Evolutionary conservation across 768 basidiomycete genomes (phyloP).

Genomic region (Russula compacta): DNA sequence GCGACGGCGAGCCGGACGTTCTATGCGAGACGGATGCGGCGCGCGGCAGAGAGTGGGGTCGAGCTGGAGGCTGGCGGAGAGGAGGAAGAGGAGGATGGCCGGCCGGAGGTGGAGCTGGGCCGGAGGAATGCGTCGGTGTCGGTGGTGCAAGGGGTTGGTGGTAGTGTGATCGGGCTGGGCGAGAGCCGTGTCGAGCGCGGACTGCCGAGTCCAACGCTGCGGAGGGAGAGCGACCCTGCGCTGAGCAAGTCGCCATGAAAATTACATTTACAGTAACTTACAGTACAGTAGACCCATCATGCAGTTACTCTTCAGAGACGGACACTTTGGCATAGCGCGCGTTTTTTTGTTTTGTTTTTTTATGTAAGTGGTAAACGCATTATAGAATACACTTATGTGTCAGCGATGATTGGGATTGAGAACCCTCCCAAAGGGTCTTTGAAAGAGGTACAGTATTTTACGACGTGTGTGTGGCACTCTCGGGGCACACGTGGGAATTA

Average conservation of each 20-base stretch:
- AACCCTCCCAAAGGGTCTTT: no score
- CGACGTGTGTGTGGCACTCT: no score
- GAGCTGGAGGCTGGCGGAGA: constrained; percentile 9
- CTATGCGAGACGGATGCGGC: constrained; percentile 64
- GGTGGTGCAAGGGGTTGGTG: constrained; percentile 24
- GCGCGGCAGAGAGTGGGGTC: constrained; percentile 29
- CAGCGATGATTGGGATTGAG: no score
- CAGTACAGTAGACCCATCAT: not conserved
- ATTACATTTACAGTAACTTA: not conserved
- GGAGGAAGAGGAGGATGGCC: constrained; percentile 20
- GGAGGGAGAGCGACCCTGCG: constrained; percentile 18
- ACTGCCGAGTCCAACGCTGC: constrained; percentile 16
- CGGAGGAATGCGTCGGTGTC: constrained; percentile 28
- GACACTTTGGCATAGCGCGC: no score
- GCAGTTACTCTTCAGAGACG: no score
- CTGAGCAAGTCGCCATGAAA: constrained; percentile 6
- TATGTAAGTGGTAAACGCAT: no score
- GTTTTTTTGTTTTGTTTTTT: no score
- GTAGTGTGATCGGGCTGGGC: constrained; percentile 21
- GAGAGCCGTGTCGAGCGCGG: constrained; percentile 17
- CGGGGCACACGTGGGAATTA: no score
- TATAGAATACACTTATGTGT: no score
- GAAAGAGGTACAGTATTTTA: no score
- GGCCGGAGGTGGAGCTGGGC: constrained; percentile 27
- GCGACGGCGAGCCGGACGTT: constrained; percentile 82